Evolutionary conservation across 1,139 yeast species (phyloP), one percentile per base, ranked within the genome.

Genomic region (Ogataea hybrid): DNA sequence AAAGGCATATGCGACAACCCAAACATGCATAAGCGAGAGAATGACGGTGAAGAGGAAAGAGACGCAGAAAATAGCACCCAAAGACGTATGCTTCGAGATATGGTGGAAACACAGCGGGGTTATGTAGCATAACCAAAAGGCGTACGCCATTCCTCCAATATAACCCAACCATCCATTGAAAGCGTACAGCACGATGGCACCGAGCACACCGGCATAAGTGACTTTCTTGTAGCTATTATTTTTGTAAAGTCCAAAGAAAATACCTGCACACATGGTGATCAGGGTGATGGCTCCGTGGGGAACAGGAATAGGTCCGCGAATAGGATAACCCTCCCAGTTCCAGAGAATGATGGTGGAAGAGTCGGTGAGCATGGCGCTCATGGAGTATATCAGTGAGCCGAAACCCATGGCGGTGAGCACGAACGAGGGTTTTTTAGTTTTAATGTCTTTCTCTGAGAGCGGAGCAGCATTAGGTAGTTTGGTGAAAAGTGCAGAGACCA

Each of bases 1-100:
- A 67, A 92, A 92, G 0, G 98, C 98, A 63, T 92, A 92, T 0
- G 98, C 98, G 31, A 92, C 98, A 41, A 85, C 81, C 97, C 97
- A 92, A 38, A 92, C 95, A 63, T 90, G 92, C 11, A 86, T 92
- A 49, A 92, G 71, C 12, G 80, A 68, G 32, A 85, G 63, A 5
- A 85, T 47, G 35, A 84, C 67, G 48, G 78, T 70, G 42, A 79
- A 59, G 12, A 84, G 61, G 42, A 81, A 73, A 0, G 82, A 83
- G 5, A 80, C 47, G 10, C 80, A 76, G 39, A 59, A 51, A 9
- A 47, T 49, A 5, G 37, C 37, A 2, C 51, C 49, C 25, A 51
- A 36, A n/a, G 43, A 35, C 2, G 30, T 30, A 17, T 45, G 39
- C 9, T 39, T 32, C 6, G 62, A 49, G 11, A 57, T 23, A 39